Conservation (phyloP, 306 rosid species). For the Herpetospermum pedunculosum region DNA sequence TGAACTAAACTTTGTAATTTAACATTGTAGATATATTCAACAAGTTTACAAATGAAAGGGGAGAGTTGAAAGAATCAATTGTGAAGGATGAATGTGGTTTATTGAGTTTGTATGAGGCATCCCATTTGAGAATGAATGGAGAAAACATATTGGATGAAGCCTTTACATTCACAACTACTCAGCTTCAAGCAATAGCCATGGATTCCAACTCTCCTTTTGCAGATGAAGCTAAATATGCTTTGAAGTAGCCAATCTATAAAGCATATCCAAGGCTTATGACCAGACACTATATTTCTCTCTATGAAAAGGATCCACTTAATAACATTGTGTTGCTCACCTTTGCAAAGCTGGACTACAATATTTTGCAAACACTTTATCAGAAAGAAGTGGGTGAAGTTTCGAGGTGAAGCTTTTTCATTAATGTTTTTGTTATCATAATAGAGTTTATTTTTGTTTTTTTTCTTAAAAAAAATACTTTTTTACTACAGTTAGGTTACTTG, state of each 20-base stretch:
- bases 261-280: neutral
- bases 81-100: neutral
- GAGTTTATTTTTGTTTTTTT: too few species aligned
- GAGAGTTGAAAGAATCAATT: conserved; percentile 1
- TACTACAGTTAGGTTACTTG: too few species aligned
- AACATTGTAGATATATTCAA: conserved; percentile 15
- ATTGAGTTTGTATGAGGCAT: conserved; percentile 17
- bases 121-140: conserved; percentile 1
- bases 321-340: conserved; percentile 1
- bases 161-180: conserved; percentile 4
- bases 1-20: too few species aligned
- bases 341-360: conserved; percentile 21
- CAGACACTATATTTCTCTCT: neutral
- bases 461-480: too few species aligned
- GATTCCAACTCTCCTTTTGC: neutral
- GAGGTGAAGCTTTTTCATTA: neutral
- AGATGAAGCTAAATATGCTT: conserved; percentile 1
- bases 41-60: conserved; percentile 7
- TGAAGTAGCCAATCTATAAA: neutral
- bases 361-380: conserved; percentile 1
- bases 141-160: conserved; percentile 12
- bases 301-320: neutral
- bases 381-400: neutral
- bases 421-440: too few species aligned
- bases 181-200: neutral